Conservation (phyloP, 2,329 filamentous ascomycete species). For the Cadophora malorum region DNA sequence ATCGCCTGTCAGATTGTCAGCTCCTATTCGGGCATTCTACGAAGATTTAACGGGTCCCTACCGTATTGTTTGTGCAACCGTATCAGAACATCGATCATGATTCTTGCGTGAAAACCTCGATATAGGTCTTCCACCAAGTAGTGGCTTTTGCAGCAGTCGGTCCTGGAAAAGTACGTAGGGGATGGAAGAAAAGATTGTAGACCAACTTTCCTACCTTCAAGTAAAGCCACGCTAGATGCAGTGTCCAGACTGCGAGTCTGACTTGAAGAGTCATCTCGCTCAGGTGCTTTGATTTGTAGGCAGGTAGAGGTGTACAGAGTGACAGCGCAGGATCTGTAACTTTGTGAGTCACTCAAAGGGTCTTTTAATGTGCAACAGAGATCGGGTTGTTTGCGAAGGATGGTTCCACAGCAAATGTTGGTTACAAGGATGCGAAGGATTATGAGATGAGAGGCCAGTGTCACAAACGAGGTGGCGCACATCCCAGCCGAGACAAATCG, state of each 20-base stretch:
- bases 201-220: background rate
- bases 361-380: conserved; percentile 2
- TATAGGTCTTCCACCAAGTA: conserved; percentile 39
- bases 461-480: background rate
- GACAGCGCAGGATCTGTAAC: conserved; percentile 13
- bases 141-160: conserved; percentile 43
- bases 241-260: conserved; percentile 1
- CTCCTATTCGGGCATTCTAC: background rate
- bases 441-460: background rate
- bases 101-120: conserved; percentile 36
- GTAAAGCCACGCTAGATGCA: background rate
- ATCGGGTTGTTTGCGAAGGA: background rate
- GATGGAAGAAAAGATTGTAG: conserved; percentile 40
- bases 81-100: conserved; percentile 32
- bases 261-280: background rate
- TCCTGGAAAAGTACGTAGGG: conserved; percentile 43
- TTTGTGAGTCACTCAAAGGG: background rate
- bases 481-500: background rate
- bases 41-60: conserved; percentile 25
- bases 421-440: background rate
- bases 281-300: background rate
- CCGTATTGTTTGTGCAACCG: conserved; percentile 48
- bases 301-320: conserved; percentile 8
- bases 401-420: background rate
- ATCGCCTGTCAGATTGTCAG: conserved; percentile 55